Evolutionary conservation across 202 grass and related monocot species (phyloP).

Genomic region (Zoysia matrella): DNA sequence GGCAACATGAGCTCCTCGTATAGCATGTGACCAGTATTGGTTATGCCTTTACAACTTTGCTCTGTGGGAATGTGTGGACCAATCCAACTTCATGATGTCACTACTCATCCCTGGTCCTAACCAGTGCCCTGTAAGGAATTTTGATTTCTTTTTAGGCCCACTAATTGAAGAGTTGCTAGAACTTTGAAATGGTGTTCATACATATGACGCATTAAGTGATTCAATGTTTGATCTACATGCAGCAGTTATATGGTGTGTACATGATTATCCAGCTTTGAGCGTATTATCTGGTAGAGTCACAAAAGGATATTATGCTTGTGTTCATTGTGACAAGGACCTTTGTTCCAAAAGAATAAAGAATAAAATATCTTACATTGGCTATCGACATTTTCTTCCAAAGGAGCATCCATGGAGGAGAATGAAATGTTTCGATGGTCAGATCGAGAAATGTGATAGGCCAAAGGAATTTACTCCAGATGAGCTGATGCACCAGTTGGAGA

Average conservation of each 20-base stretch:
- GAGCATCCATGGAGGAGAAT: neutral
- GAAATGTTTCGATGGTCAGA: neutral
- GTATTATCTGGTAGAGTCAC: too few species aligned
- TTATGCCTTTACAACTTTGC: too few species aligned
- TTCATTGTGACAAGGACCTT: neutral
- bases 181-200: neutral
- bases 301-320: neutral
- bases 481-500: neutral
- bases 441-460: neutral
- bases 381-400: neutral
- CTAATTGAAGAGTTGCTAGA: neutral
- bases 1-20: too few species aligned
- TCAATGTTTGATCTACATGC: too few species aligned
- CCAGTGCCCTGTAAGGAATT: neutral
- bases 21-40: too few species aligned
- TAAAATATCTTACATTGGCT: neutral
- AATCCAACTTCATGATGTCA: too few species aligned
- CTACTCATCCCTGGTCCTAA: too few species aligned
- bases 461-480: neutral
- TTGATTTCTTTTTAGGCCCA: neutral
- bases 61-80: too few species aligned
- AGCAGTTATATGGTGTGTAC: too few species aligned
- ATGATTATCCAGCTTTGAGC: too few species aligned
- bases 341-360: neutral
- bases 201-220: too few species aligned